These are phyloP conservation scores for Sporisorium exsertum DNA, from an alignment of 1,284 basidiomycete species.

Conservation along the genomic window DNA sequence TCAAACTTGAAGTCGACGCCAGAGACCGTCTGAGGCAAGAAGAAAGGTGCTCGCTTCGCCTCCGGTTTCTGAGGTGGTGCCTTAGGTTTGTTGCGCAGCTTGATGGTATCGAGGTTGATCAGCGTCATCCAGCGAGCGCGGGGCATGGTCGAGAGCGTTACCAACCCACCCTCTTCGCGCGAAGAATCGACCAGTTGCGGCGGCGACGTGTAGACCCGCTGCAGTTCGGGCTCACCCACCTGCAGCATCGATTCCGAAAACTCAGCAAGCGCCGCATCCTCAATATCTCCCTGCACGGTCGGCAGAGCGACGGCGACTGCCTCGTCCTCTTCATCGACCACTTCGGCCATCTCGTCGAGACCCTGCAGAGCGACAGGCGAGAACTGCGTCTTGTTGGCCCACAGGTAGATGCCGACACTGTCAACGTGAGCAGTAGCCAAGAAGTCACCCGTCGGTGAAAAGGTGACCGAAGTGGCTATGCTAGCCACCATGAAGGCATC, in stretches of 20 bases:
- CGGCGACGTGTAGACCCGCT: conserved; percentile 56
- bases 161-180: conserved; percentile 58
- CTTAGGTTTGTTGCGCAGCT: conserved; percentile 91
- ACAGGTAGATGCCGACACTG: conserved; percentile 91
- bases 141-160: conserved; percentile 91
- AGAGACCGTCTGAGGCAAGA: conserved; percentile 75
- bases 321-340: conserved; percentile 65
- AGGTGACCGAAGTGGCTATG: conserved; percentile 87
- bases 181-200: conserved; percentile 72
- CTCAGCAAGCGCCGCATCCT: conserved; percentile 78
- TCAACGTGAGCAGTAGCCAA: conserved; percentile 94
- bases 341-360: conserved; percentile 80
- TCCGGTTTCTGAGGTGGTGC: conserved; percentile 94
- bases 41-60: conserved; percentile 85
- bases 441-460: conserved; percentile 96
- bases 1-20: conserved; percentile 49
- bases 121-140: conserved; percentile 95
- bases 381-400: conserved; percentile 97
- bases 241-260: conserved; percentile 73
- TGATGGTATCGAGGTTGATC: conserved; percentile 93
- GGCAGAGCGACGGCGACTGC: conserved; percentile 34
- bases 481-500: conserved; percentile 92
- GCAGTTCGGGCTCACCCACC: conserved; percentile 55
- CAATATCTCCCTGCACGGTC: conserved; percentile 49
- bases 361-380: conserved; percentile 84